A percentile compares a stretch with the other conserved stretches of the same genome.
Evolutionary conservation across 805 yeast genomes (phyloP).

Genomic region (Candida nemodendra): DNA sequence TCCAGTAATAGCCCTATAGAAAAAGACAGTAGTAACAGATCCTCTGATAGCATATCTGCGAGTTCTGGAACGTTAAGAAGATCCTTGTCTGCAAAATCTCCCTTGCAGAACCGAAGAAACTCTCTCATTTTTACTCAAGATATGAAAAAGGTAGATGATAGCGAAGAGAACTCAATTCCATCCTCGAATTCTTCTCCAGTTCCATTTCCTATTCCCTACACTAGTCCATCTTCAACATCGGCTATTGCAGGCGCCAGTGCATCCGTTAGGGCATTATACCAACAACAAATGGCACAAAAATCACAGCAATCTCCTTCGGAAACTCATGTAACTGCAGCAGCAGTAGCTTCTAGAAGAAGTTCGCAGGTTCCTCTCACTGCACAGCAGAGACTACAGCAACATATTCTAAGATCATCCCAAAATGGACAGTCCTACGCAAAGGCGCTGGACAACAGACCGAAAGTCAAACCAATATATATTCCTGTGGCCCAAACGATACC

Average conservation of each 20-base stretch:
- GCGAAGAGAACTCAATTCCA: slow-evolving; percentile 1
- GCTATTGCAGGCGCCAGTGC: slow-evolving; percentile 29
- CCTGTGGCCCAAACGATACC: slow-evolving; percentile 4
- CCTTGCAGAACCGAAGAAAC: slow-evolving; percentile 10
- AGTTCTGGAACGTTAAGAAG: slow-evolving; percentile 7
- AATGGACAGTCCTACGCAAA: slow-evolving; percentile 32
- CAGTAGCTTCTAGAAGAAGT: slow-evolving; percentile 19
- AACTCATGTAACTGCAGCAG: slow-evolving; percentile 24
- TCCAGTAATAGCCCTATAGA: background rate
- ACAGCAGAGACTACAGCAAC: slow-evolving; percentile 36
- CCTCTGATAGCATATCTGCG: background rate
- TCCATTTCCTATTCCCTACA: slow-evolving; percentile 14
- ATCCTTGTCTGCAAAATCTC: slow-evolving; percentile 5
- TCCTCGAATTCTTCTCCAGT: slow-evolving; percentile 7
- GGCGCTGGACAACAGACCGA: slow-evolving; percentile 25
- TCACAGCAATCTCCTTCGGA: slow-evolving; percentile 6
- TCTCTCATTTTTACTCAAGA: slow-evolving; percentile 19
- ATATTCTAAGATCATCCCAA: slow-evolving; percentile 31
- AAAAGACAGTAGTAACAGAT: background rate
- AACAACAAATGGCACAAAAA: slow-evolving; percentile 4
- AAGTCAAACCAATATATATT: slow-evolving; percentile 19
- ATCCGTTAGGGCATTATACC: slow-evolving; percentile 16
- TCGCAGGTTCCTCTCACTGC: slow-evolving; percentile 28
- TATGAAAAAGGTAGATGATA: slow-evolving; percentile 8
- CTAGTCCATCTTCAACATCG: slow-evolving; percentile 10